These are phyloP conservation scores for Akanthomyces dipterigenus DNA, from an alignment of 2,329 filamentous ascomycete genomes.

Conservation along the genomic window DNA sequence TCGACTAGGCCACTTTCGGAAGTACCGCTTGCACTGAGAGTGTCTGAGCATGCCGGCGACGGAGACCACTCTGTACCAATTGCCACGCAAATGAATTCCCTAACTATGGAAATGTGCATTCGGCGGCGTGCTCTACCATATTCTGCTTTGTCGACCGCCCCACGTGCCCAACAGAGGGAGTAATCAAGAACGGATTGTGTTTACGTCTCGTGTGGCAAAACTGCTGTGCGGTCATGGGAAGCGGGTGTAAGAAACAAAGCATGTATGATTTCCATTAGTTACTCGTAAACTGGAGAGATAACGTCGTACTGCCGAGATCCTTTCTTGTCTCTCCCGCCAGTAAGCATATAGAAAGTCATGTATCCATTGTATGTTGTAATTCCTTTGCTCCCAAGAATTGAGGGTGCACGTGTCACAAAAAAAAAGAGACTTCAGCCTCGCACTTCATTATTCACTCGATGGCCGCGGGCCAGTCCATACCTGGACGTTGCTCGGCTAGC, in stretches of 20 bases:
- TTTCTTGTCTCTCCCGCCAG: neutral
- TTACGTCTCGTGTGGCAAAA: neutral
- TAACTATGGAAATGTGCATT: neutral
- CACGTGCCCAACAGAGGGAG: too few relatives aligned
- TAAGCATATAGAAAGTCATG: constrained; percentile 1
- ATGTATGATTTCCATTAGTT: constrained; percentile 6
- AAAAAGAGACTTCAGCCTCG: neutral
- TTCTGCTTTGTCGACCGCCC: too few relatives aligned
- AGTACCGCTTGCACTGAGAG: neutral
- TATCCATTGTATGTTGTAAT: constrained; percentile 1
- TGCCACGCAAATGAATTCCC: neutral
- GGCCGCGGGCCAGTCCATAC: neutral
- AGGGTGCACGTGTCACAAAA: neutral
- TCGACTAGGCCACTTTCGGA: constrained; percentile 1
- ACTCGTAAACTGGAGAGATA: neutral
- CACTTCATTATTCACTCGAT: neutral
- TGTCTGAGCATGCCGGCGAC: neutral
- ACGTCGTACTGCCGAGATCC: neutral
- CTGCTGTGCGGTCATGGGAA: neutral
- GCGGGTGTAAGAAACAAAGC: neutral
- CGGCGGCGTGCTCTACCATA: too few relatives aligned
- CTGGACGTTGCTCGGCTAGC: constrained; percentile 43
- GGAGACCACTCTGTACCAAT: neutral
- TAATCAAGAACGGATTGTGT: too few relatives aligned
- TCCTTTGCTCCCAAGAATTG: neutral